These are phyloP conservation scores for sweet orange (Citrus sinensis) DNA, from an alignment of 345 rosid species.

Conservation along the genomic window DVS_A1.0 CM039164.1:2700001-2700500, in stretches of 20 bases:
- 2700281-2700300: not conserved
- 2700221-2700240: slow-evolving; percentile 40
- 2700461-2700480: no score
- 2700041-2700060: slow-evolving; percentile 78
- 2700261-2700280: slow-evolving; percentile 32
- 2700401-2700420: no score
- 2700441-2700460: not conserved
- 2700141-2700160: slow-evolving; percentile 72
- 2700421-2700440: not conserved
- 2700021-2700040: slow-evolving; percentile 53
- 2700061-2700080: slow-evolving; percentile 70
- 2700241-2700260: slow-evolving; percentile 64
- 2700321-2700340: not conserved
- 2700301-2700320: not conserved
- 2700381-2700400: not conserved
- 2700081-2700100: slow-evolving; percentile 62
- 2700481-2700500: no score
- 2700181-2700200: slow-evolving; percentile 48
- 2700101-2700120: slow-evolving; percentile 68
- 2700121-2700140: slow-evolving; percentile 77
- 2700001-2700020: slow-evolving; percentile 62
- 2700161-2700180: slow-evolving; percentile 72
- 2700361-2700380: not conserved
- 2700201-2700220: slow-evolving; percentile 57
- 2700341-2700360: not conserved